Base-by-base conservation (phyloP, 257 asterid species). In the Oldenlandia corymbosa region DNA sequence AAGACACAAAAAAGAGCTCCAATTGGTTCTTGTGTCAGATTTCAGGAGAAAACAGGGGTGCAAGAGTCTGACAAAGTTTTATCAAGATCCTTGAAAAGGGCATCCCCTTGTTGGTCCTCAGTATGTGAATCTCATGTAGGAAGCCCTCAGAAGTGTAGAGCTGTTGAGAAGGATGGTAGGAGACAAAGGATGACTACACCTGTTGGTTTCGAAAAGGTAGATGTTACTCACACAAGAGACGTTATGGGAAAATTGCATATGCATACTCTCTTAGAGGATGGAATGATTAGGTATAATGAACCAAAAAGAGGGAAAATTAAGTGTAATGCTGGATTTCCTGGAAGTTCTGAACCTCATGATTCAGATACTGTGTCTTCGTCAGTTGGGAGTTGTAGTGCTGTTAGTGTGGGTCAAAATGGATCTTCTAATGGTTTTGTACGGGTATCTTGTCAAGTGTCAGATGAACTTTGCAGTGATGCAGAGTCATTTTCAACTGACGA, bases 341-440 rank as follows among this genome's bases (percentile, higher is more conserved):
- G 81, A 76, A 73, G 67, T 47, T 63, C 78, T 36, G 80, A 71
- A 42, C 45, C 72, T 70, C 70, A 57, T 72, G 79, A 78, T 68
- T 78, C 81, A 50, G 86, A 80, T 69, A 78, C 79, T 62, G 85
- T 83, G 65, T 82, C 80, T 36, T 87, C 82, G 74, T 87, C 95
- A 26, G 88, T 87, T 70, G 97, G 90, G 71, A 90, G 97, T 84
- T 90, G 95, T 79, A 87, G 95, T 61, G 75, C 65, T 64, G 64
- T 76, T 73, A 81, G 70, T 66, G 66, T 39, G 62, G 71, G 85
- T 70, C 87, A 76, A 39, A 66, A 69, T 47, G 58, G 75, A 67
- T 76, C 47, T 46, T 54, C 54, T 48, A 57, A 76, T 71, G 78
- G 76, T 63, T 71, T 58, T 37, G 58, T 66, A 3, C 76, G 71